Conservation (phyloP, 139 green algal genomes). For the Chlamydomonas eustigma region DNA sequence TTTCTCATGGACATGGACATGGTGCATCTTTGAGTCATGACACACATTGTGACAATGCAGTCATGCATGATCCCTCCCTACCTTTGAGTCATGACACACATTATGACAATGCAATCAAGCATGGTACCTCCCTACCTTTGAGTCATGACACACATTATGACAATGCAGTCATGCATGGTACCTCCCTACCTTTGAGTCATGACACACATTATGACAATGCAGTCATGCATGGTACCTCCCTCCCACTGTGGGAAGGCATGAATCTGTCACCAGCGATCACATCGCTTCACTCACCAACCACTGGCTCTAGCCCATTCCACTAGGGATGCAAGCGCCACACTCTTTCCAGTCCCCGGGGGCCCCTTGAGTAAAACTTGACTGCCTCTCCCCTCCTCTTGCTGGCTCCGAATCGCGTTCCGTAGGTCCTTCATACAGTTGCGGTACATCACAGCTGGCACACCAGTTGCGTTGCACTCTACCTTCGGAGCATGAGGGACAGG, state of each 20-base stretch:
- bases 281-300: conserved; percentile 30
- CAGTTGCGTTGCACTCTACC: too few species aligned
- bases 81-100: too few species aligned
- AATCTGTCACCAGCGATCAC: background rate
- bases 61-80: background rate
- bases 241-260: background rate
- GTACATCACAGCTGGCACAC: background rate
- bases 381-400: too few species aligned
- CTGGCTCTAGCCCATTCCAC: conserved; percentile 46
- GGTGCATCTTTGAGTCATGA: too few species aligned
- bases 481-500: too few species aligned
- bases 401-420: background rate
- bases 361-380: conserved; percentile 15
- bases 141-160: background rate
- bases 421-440: background rate
- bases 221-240: background rate
- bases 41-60: too few species aligned
- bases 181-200: background rate
- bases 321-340: conserved; percentile 47
- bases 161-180: background rate
- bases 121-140: background rate
- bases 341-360: conserved; percentile 50
- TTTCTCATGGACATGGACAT: background rate
- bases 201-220: background rate
- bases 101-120: background rate